Evolutionary conservation across 148 eudicot species (phyloP), one percentile per base, ranked within the genome.

Genomic region (Polygonum maritimum): DNA sequence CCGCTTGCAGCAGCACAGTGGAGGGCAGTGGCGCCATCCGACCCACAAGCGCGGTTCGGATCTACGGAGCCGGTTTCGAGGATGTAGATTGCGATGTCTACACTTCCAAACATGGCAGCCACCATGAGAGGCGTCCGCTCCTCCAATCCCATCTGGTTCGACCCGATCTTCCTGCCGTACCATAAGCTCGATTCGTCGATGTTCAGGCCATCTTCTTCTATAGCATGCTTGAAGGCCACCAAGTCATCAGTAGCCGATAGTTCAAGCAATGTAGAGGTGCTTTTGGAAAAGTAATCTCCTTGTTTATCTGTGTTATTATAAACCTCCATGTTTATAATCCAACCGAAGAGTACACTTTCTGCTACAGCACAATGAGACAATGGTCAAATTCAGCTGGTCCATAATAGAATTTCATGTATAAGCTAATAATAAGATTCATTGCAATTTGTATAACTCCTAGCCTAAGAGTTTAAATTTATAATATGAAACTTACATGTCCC

Each of bases 1-100:
- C 91, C 91, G 67, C 97, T 91, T 6, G 85, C 80, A n/a, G 89
- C 91, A 10, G 96, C 96, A 74, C 97, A 92, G 85, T 95, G 99
- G 45, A 95, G 92, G 45, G 99, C 90, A 1, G 96, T 95, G 69
- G 90, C 92, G 10, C 92, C 88, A 77, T 92, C 97, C 0, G 92
- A 89, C 76, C 96, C 97, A 79, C 94, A 89, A 31, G 91, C 86
- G 60, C 82, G 77, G 76, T 91, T 91, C 35, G 89, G 86, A 83
- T 92, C 94, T 16, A 85, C 91, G 44, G 49, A n/a, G 1, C 87
- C 87, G 26, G 81, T 80, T 49, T 83, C 81, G 13, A 95, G 82
- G 44, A 95, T 84, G 74, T 83, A 92, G 38, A 39, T 78, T 79
- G 91, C 35, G 2, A 95, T 82, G 35, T 87, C 82, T 49, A 76